Evolutionary conservation across 257 asterid genomes (phyloP).

Genomic region (Solanum appendiculatum): DNA sequence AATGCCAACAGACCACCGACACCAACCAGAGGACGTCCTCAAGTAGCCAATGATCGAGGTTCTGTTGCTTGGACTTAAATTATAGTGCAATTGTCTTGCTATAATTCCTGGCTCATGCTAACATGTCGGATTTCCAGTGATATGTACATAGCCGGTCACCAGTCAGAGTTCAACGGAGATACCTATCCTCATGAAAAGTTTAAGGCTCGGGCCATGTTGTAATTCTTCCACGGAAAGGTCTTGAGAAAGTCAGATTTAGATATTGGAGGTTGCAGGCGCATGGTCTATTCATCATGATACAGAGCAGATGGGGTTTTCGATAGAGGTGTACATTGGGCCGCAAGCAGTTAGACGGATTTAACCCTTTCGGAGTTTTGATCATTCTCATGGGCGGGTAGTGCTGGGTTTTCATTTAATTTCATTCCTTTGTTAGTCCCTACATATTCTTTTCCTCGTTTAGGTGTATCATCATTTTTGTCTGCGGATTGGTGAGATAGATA

Average conservation of each 20-base stretch:
- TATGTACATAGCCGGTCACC: constrained; percentile 53
- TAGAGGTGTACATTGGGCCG: constrained; percentile 36
- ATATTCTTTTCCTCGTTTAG: constrained; percentile 18
- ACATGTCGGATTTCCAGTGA: constrained; percentile 48
- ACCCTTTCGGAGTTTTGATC: constrained; percentile 7
- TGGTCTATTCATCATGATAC: constrained; percentile 4
- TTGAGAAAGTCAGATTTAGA: background rate
- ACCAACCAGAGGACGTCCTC: constrained; percentile 98
- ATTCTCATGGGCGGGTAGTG: constrained; percentile 19
- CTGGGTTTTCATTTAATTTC: constrained; percentile 8
- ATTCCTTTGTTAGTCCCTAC: constrained; percentile 8
- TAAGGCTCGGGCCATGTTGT: constrained; percentile 12
- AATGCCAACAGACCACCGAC: constrained; percentile 98
- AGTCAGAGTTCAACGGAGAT: constrained; percentile 10
- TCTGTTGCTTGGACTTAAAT: constrained; percentile 92
- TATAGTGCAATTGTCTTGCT: constrained; percentile 29
- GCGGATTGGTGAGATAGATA: constrained; percentile 26
- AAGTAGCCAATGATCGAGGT: constrained; percentile 79
- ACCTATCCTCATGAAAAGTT: constrained; percentile 7
- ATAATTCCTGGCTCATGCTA: constrained; percentile 39
- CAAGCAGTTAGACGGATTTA: constrained; percentile 21
- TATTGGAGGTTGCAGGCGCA: background rate
- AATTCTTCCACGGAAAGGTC: constrained; percentile 8
- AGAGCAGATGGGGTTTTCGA: constrained; percentile 13
- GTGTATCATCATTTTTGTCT: constrained; percentile 30